A percentile compares a stretch with the other conserved stretches of the same genome.
phyloP scores from a whole-genome alignment of 1,284 basidiomycete species.

The Fistulina hepatica region DNA sequence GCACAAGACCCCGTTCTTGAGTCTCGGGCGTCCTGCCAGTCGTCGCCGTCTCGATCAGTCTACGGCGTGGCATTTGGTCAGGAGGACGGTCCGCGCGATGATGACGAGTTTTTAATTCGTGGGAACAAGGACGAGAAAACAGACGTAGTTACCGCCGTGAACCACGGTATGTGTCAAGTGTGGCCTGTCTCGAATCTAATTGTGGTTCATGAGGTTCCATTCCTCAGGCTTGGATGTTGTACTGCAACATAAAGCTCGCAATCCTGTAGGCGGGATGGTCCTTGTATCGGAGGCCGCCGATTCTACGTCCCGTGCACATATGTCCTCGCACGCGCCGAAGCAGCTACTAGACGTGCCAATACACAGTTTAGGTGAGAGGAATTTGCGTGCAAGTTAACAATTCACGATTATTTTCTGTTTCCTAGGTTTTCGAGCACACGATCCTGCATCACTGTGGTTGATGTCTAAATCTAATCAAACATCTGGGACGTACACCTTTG shows the following conservation, averaged over 20 bases:
- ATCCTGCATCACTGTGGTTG: conserved; percentile 96
- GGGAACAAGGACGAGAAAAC: conserved; percentile 80
- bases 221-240: conserved; percentile 77
- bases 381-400: too few relatives aligned
- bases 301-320: conserved; percentile 86
- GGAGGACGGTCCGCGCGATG: conserved; percentile 32
- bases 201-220: conserved; percentile 1
- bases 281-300: conserved; percentile 88
- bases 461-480: conserved; percentile 99
- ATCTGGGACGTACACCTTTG: conserved; percentile 93
- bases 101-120: conserved; percentile 69
- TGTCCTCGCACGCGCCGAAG: conserved; percentile 94
- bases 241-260: conserved; percentile 85
- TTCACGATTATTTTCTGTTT: too few relatives aligned
- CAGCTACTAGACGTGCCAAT: conserved; percentile 92
- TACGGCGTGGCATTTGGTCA: too few relatives aligned
- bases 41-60: conserved; percentile 59
- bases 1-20: conserved; percentile 83
- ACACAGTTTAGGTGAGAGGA: too few relatives aligned
- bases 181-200: conserved; percentile 1
- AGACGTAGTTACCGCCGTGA: conserved; percentile 95
- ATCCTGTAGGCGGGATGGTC: conserved; percentile 83
- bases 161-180: conserved; percentile 52
- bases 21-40: conserved; percentile 58
- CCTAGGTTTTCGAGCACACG: conserved; percentile 92